These are phyloP conservation scores for Lactarius psammicola DNA, from an alignment of 768 basidiomycete species.

Conservation along the genomic window DNA sequence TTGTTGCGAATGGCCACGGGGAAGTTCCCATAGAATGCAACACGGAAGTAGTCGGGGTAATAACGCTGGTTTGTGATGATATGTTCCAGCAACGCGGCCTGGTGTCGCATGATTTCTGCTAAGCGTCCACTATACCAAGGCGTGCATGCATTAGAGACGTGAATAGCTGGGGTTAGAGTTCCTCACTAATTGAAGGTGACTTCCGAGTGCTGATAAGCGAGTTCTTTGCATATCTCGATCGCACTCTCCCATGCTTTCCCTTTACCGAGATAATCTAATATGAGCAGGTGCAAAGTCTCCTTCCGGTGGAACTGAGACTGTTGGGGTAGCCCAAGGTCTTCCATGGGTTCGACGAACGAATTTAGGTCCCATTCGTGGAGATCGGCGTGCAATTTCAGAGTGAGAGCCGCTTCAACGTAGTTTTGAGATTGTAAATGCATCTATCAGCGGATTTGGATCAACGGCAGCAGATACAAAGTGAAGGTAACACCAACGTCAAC, in stretches of 20 bases:
- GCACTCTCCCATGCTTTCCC: constrained; percentile 98
- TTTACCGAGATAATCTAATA: constrained; percentile 92
- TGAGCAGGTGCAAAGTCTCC: constrained; percentile 86
- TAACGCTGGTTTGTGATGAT: constrained; percentile 81
- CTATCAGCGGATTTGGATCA: constrained; percentile 39
- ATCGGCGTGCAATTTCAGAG: constrained; percentile 91
- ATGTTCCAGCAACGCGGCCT: constrained; percentile 83
- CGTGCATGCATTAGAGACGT: constrained; percentile 20
- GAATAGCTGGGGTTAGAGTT: neutral
- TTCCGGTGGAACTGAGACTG: constrained; percentile 94
- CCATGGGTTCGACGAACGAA: constrained; percentile 80
- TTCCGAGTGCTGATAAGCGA: constrained; percentile 83
- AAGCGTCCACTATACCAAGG: constrained; percentile 57
- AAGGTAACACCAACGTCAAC: constrained; percentile 62
- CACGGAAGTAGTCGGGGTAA: constrained; percentile 90
- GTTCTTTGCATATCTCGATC: constrained; percentile 88
- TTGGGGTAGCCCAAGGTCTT: constrained; percentile 83
- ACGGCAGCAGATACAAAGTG: neutral
- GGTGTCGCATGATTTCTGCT: constrained; percentile 81
- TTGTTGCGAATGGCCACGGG: constrained; percentile 82
- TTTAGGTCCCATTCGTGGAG: constrained; percentile 88
- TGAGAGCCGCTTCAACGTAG: constrained; percentile 90
- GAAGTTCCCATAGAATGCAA: constrained; percentile 92
- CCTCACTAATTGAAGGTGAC: constrained; percentile 89
- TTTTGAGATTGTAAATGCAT: constrained; percentile 89